These are phyloP conservation scores for Erysimum cheiranthoides DNA, from an alignment of 345 rosid species.

Conservation along the genomic window DNA sequence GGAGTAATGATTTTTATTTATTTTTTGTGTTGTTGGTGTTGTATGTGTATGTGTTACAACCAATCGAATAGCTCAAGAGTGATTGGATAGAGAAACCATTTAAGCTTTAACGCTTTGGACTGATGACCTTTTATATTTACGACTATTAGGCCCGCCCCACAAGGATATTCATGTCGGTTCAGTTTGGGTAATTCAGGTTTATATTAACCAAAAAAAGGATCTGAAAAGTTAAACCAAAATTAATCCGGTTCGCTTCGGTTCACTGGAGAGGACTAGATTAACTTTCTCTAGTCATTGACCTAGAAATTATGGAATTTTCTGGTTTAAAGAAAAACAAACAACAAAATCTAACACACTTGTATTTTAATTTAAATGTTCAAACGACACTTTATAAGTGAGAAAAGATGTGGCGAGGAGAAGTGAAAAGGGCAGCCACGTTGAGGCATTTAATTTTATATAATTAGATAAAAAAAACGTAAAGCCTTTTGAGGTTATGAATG, in stretches of 20 bases:
- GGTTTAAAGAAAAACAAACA: neutral
- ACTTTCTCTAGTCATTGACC: neutral
- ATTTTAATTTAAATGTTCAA: neutral
- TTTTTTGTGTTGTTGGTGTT: neutral
- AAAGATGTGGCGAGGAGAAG: constrained; percentile 14
- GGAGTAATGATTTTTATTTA: neutral
- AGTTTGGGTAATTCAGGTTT: neutral
- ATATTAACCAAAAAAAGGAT: neutral
- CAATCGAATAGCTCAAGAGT: constrained; percentile 34
- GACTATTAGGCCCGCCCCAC: neutral
- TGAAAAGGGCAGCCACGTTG: constrained; percentile 45
- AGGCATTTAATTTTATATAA: constrained; percentile 20
- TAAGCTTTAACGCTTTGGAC: constrained; percentile 10
- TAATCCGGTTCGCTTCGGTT: neutral
- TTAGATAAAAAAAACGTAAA: constrained; percentile 13
- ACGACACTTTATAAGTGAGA: constrained; percentile 17
- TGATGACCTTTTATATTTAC: neutral
- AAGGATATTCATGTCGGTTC: neutral
- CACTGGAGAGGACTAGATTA: neutral
- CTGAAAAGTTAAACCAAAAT: neutral
- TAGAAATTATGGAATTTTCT: neutral
- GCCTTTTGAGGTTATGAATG: constrained; percentile 42
- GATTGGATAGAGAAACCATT: constrained; percentile 26
- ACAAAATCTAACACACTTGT: constrained; percentile 10
- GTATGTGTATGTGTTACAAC: constrained; percentile 19